Base-by-base conservation (phyloP, 148 eudicot genomes). In the Silene latifolia region DNA sequence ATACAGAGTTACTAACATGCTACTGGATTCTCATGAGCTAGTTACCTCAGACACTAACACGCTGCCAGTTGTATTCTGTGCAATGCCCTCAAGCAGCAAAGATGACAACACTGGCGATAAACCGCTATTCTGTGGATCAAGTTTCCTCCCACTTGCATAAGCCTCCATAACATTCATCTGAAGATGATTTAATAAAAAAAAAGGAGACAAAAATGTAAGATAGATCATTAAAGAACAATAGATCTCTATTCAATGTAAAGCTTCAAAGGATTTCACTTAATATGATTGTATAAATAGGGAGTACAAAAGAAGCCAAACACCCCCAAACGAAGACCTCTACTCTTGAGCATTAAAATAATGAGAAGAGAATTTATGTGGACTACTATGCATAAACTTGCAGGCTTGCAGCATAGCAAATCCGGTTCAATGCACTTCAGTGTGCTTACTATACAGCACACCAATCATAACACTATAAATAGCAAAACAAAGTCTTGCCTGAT, bases 151-250 rank as follows among this genome's bases (percentile, higher is more conserved):
- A 66, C 85, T 84, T 58, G 84, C 80, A 80, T 83, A 80, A 67
- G 88, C 88, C 83, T 95, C 97, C 20, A 88, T 91, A 73, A 95
- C 93, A 42, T 96, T 88, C 99, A 95, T 95, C 99, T 95, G 90
- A 61, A 78, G 35, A 63, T 59, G 58, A 20, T 13, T 61, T 51
- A 35, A 3, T 1, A 23, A 57, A 44, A 32, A 66, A 32, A 12
- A 57, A 13, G 51, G 3, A 2, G 18, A 10, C 15, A 14, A 48
- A 20, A 63, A 4, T 35, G 23, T n/a, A 68, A 68, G n/a, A 61
- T 48, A 32, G 32, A 7, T 6, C 48, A 39, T 0, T 19, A 35
- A 32, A 65, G 20, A 67, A 42, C 71, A 42, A 32, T 23, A 18
- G 5, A 67, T 25, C 2, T 64, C 35, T 14, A 64, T 18, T 29